Evolutionary conservation across 2,329 filamentous ascomycete genomes (phyloP).

Genomic region (Curvularia sp.): DNA sequence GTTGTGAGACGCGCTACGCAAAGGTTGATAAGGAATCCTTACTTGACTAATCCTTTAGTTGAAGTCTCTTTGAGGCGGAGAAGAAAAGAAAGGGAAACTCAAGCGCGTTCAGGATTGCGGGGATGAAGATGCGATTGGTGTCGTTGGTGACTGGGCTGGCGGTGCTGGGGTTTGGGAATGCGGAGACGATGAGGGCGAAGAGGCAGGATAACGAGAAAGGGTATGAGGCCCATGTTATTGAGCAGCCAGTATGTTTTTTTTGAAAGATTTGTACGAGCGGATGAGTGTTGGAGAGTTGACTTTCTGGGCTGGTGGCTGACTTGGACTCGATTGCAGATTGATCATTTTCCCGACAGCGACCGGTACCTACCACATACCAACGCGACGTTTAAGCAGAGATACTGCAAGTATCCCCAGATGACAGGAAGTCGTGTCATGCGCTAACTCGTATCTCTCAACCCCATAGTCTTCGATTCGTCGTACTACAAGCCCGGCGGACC

Average conservation of each 20-base stretch:
- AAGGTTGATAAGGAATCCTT: no score
- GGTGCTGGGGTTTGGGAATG: conserved; percentile 11
- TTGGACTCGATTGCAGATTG: conserved; percentile 44
- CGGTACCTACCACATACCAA: conserved; percentile 53
- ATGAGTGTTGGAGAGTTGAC: no score
- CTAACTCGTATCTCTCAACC: not conserved
- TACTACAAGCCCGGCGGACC: conserved; percentile 64
- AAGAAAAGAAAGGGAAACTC: no score
- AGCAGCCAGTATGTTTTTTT: conserved; percentile 29
- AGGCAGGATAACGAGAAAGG: conserved; percentile 20
- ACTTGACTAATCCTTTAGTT: no score
- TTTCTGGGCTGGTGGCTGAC: not conserved
- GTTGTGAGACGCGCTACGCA: no score
- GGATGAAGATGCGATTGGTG: not conserved
- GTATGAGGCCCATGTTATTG: conserved; percentile 35
- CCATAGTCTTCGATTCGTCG: conserved; percentile 55
- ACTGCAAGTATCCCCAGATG: conserved; percentile 40
- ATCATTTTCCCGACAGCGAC: conserved; percentile 55
- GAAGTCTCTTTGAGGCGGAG: no score
- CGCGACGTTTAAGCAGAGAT: conserved; percentile 62
- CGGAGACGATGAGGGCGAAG: conserved; percentile 15
- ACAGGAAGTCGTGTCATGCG: no score
- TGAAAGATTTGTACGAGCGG: no score
- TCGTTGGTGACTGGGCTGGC: conserved; percentile 13
- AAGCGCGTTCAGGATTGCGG: no score